Evolutionary conservation across 148 eudicot genomes (phyloP), one percentile per base, ranked within the genome.

Genomic region (Euryodendron excelsum): DNA sequence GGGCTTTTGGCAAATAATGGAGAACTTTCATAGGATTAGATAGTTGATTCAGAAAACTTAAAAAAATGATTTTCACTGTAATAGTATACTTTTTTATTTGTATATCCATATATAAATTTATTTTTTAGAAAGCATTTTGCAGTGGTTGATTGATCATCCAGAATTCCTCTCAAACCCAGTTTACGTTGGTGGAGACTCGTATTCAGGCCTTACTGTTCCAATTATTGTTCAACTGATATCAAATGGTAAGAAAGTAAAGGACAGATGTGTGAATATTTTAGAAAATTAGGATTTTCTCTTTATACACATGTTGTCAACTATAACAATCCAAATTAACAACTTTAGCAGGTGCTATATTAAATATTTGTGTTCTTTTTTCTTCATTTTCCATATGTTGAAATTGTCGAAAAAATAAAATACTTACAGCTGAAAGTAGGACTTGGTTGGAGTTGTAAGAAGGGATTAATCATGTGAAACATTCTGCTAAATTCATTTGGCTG

Each of bases 61-160:
- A 39, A 67, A 37, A 21, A 2, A 10, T 4, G 44, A 21, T 41
- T 69, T 44, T 41, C 21, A 10, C 17, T 30, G 3, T 30, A 30
- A 11, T 6, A 27, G 34, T 23, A 44, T 25, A 13, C 25, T 70
- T 70, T 1, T 28, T 20, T 50, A 44, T 45, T 9, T 33, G 20
- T 28, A 23, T 74, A 37, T 41, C n/a, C 14, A 36, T 23, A 23
- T 30, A 17, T 58, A 36, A n/a, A 18, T 56, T 11, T 15, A 6
- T 34, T 10, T 66, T 4, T 20, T 41, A 39, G 48, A 39, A 55
- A 25, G 1, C 18, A 30, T 34, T 11, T 52, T 59, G 48, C 76
- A 78, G 81, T 78, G 74, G 74, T 45, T 78, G 36, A 71, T 33
- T 15, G 60, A 72, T 70, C 81, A 78, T 45, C 61, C 76, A 31